A percentile compares a stretch with the other conserved stretches of the same genome.
phyloP scores from a whole-genome alignment of 257 asterid species.

The Paraleonurus japonicus region DNA sequence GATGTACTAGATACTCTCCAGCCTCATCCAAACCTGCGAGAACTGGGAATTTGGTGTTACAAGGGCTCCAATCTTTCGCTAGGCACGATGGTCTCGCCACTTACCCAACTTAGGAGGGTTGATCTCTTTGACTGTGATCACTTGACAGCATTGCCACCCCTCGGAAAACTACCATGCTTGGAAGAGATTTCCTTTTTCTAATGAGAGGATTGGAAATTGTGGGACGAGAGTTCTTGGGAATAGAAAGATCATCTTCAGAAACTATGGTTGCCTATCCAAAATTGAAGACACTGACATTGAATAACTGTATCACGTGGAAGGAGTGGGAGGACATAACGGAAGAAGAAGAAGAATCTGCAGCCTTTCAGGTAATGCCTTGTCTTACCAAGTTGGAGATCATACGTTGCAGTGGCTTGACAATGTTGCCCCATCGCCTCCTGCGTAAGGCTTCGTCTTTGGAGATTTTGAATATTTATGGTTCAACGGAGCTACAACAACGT shows the following conservation, averaged over 20 bases:
- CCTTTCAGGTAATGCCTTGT: slow-evolving; percentile 14
- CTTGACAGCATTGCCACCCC: background rate
- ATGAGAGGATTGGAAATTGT: slow-evolving; percentile 16
- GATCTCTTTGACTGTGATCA: background rate
- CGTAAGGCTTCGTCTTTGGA: slow-evolving; percentile 5
- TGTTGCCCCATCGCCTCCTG: slow-evolving; percentile 17
- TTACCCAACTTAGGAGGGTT: background rate
- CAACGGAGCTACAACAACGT: background rate
- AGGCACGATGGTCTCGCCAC: background rate
- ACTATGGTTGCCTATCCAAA: slow-evolving; percentile 20
- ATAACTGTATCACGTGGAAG: slow-evolving; percentile 22
- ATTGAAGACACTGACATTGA: slow-evolving; percentile 15
- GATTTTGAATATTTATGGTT: background rate
- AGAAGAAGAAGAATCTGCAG: slow-evolving; percentile 6
- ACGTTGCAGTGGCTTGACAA: background rate
- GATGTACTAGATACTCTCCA: slow-evolving; percentile 19
- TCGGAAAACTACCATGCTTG: slow-evolving; percentile 14
- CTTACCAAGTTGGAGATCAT: background rate
- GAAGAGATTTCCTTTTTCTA: background rate
- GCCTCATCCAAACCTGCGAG: slow-evolving; percentile 21
- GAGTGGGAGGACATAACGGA: slow-evolving; percentile 37
- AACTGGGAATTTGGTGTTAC: background rate
- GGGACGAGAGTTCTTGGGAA: slow-evolving; percentile 32
- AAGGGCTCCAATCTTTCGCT: background rate
- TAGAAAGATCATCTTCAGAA: background rate